Conservation (phyloP, 169 alveolate genomes). For the Plasmodium knowlesi region DNA sequence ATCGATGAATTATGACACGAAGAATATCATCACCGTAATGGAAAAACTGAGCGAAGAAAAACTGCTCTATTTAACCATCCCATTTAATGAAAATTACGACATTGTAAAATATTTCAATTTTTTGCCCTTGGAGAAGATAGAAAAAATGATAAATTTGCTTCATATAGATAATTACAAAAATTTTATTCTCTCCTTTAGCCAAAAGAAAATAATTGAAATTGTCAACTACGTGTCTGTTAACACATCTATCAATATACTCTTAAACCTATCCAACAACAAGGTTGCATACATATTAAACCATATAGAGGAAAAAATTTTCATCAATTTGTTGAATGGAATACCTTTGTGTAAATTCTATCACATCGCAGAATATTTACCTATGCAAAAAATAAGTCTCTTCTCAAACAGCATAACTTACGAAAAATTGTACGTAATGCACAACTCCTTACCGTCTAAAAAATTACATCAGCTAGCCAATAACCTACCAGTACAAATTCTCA, state of each 20-base stretch:
- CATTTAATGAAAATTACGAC: constrained; percentile 34
- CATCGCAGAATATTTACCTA: constrained; percentile 46
- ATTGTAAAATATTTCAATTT: constrained; percentile 24
- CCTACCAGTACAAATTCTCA: constrained; percentile 9
- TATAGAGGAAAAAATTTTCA: constrained; percentile 4
- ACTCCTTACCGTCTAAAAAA: not conserved
- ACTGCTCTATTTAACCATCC: constrained; percentile 9
- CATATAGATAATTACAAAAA: constrained; percentile 41
- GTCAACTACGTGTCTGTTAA: constrained; percentile 27
- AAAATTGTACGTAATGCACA: constrained; percentile 37
- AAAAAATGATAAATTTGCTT: constrained; percentile 15
- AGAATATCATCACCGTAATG: not conserved
- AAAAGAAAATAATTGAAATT: constrained; percentile 33
- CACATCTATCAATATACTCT: constrained; percentile 26
- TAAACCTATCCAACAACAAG: constrained; percentile 36
- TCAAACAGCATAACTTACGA: constrained; percentile 38
- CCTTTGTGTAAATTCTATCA: constrained; percentile 60
- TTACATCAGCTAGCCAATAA: constrained; percentile 15
- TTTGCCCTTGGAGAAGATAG: constrained; percentile 36
- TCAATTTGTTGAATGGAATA: constrained; percentile 35
- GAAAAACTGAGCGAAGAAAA: constrained; percentile 46
- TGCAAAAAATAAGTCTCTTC: constrained; percentile 15
- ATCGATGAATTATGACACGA: constrained; percentile 9
- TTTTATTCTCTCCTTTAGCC: constrained; percentile 26
- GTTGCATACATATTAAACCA: constrained; percentile 30